Conservation (phyloP, 441 rosid genomes). For the Brassica balearica region DNA sequence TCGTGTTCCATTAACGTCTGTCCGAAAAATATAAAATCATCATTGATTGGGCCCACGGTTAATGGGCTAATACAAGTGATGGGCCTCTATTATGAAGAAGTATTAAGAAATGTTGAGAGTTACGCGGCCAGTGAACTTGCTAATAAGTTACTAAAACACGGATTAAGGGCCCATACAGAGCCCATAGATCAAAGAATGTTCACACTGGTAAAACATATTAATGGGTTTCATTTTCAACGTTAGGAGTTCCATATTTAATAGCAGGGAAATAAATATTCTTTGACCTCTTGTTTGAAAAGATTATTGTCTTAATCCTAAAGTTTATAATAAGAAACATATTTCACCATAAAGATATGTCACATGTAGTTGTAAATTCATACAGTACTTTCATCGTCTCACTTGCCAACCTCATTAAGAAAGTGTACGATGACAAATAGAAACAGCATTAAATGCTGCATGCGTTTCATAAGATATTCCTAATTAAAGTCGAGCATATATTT, state of each 20-base stretch:
- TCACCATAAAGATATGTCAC: not conserved
- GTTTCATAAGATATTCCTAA: slow-evolving; percentile 13
- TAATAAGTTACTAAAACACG: not conserved
- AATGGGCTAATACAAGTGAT: not conserved
- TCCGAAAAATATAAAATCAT: not conserved
- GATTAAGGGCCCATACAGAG: not conserved
- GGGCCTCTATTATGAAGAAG: not conserved
- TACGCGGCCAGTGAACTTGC: not conserved
- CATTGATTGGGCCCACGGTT: not conserved
- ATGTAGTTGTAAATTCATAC: not conserved
- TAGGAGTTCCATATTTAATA: no score
- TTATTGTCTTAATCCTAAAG: not conserved
- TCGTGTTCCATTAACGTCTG: not conserved
- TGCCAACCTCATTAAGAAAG: not conserved
- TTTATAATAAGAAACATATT: not conserved
- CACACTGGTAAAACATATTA: not conserved
- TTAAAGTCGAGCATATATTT: slow-evolving; percentile 10
- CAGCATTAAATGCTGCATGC: slow-evolving; percentile 32
- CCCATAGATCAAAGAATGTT: not conserved
- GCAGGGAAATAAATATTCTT: not conserved
- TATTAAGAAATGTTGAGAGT: not conserved
- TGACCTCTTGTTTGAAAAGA: not conserved
- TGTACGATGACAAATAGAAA: slow-evolving; percentile 15
- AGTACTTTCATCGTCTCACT: slow-evolving; percentile 1
- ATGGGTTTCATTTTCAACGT: not conserved